phyloP scores from a whole-genome alignment of 371 early-diverging fungal genomes.

The Apophysomyces elegans region DNA sequence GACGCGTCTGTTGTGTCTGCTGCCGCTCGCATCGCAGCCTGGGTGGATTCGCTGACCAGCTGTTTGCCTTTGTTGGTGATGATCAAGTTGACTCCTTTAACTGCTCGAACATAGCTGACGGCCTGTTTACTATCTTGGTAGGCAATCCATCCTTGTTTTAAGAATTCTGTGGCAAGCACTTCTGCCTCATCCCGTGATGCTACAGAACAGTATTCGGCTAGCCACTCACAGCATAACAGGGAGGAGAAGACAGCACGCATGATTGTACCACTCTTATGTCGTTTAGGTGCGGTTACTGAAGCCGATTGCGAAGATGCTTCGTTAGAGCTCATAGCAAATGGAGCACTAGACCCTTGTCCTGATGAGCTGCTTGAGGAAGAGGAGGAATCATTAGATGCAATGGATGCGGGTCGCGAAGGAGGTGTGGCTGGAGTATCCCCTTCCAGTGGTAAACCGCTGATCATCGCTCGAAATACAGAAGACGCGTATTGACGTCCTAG shows the following conservation, averaged over 20 bases:
- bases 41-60: conserved; percentile 19
- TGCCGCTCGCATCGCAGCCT: neutral
- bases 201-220: conserved; percentile 62
- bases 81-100: conserved; percentile 20
- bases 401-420: conserved; percentile 10
- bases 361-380: conserved; percentile 3
- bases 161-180: conserved; percentile 54
- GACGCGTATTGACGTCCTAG: conserved; percentile 34
- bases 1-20: neutral
- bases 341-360: conserved; percentile 8
- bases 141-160: conserved; percentile 61
- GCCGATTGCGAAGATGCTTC: neutral
- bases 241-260: conserved; percentile 50
- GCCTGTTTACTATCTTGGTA: conserved; percentile 32
- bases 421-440: conserved; percentile 28
- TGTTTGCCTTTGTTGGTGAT: conserved; percentile 32
- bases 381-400: neutral
- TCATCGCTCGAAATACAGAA: conserved; percentile 47
- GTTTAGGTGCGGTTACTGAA: conserved; percentile 11
- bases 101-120: conserved; percentile 8
- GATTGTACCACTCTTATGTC: conserved; percentile 15
- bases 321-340: conserved; percentile 25
- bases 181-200: conserved; percentile 69
- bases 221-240: conserved; percentile 61
- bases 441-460: conserved; percentile 45